A percentile compares a stretch with the other conserved stretches of the same genome.
Evolutionary conservation across 1,139 yeast genomes (phyloP).

Genomic region (Geotrichum klebahnii): DNA sequence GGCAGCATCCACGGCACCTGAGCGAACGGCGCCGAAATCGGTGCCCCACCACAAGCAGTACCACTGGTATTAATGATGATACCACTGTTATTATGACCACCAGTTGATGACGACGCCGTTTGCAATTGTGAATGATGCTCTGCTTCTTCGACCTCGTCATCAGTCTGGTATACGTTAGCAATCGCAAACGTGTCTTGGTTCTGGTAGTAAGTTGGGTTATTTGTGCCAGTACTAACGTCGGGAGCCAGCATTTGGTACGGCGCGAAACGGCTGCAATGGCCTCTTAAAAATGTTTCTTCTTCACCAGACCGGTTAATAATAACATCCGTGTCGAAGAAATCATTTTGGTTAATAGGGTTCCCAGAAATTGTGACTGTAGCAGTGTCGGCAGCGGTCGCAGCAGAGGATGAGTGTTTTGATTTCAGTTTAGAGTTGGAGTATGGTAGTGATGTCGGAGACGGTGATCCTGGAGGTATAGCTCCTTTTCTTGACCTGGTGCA

Average conservation of each 20-base stretch:
- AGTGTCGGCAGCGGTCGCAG: not conserved
- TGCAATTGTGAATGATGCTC: not conserved
- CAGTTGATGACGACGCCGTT: not conserved
- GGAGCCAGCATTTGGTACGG: conserved; percentile 4
- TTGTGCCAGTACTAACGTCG: conserved; percentile 6
- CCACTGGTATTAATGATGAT: no score
- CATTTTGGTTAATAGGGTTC: not conserved
- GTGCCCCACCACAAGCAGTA: not conserved
- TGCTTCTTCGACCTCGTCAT: not conserved
- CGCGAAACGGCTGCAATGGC: not conserved
- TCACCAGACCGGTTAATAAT: conserved; percentile 12
- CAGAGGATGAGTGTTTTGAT: no score
- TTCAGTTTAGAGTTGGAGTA: no score
- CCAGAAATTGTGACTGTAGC: not conserved
- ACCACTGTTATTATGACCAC: no score
- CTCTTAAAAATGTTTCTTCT: conserved; percentile 11
- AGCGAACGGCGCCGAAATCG: no score
- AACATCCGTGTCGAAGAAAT: conserved; percentile 9
- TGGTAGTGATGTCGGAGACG: no score
- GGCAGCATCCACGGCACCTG: not conserved
- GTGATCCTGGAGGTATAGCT: no score
- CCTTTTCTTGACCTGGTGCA: no score
- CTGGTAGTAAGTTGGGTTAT: conserved; percentile 6
- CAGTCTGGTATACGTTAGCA: conserved; percentile 7
- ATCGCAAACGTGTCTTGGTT: conserved; percentile 12